Evolutionary conservation across 257 asterid genomes (phyloP), one percentile per base, ranked within the genome.

Genomic region (Coffea canephora): DNA sequence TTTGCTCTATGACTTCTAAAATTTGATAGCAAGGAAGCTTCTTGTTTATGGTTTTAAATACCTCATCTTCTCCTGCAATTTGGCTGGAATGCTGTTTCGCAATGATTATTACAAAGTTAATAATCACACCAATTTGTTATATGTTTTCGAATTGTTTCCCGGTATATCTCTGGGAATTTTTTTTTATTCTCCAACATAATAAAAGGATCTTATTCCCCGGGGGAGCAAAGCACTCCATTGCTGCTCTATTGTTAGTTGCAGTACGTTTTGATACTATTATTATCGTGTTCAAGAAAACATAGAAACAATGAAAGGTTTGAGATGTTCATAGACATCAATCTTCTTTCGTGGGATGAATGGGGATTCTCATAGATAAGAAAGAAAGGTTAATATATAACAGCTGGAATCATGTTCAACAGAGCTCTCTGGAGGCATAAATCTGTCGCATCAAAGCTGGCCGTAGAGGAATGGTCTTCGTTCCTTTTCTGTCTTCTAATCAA

Each of bases 371-470:
- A 31, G n/a, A 67, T 31, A 14, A 34, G 15, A 18, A 5, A 31
- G 23, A 1, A 68, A 6, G 0, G 31, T 14, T 50, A 52, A n/a
- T 57, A 31, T 31, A 0, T 31, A 45, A 21, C 31, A 39, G 43
- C 78, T 39, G 69, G 78, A 75, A 75, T 75, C 70, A 55, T 59
- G 57, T 61, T 41, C 54, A 23, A 1, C 55, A 14, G 18, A 16
- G 61, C 43, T 11, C 18, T 48, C 39, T 25, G 15, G 5, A 71
- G 41, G 61, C 76, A 48, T 71, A 49, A 25, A 71, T 48, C 50
- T 11, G 62, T 71, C 23, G 8, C 21, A 23, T 71, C 18, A 31
- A 31, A 31, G 34, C 34, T 31, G 18, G 31, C 6, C 0, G 23
- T 11, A 8, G 27, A 49, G 59, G 52, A 72, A 41, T 70, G 54